A percentile compares a stretch with the other conserved stretches of the same genome.
phyloP scores from a whole-genome alignment of 306 rosid species.

The Castanea sativa region DNA sequence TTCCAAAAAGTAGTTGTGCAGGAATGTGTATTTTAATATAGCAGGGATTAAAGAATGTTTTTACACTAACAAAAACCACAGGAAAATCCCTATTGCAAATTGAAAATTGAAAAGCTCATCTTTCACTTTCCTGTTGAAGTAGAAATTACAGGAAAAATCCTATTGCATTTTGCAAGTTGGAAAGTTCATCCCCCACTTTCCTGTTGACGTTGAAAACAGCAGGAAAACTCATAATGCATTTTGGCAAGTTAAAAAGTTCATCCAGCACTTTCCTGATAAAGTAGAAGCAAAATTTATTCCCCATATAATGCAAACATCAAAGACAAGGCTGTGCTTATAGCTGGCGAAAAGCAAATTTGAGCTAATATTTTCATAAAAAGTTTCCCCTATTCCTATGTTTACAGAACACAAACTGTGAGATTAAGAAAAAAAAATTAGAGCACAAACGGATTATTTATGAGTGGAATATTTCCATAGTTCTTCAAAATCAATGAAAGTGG shows the following conservation, averaged over 20 bases:
- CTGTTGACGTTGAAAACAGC: too few relatives aligned
- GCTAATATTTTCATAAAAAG: background rate
- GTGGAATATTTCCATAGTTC: too few relatives aligned
- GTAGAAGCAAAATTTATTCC: too few relatives aligned
- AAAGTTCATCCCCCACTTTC: too few relatives aligned
- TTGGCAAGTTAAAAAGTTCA: too few relatives aligned
- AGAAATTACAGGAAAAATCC: background rate
- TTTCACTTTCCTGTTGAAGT: background rate
- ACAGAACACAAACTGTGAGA: background rate
- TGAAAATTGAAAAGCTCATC: background rate
- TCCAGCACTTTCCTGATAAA: too few relatives aligned
- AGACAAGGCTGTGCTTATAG: background rate
- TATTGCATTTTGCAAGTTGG: too few relatives aligned
- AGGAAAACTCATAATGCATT: too few relatives aligned
- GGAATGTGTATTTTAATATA: too few relatives aligned
- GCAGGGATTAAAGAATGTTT: background rate
- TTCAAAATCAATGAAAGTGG: too few relatives aligned
- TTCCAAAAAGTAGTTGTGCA: too few relatives aligned
- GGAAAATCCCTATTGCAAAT: background rate
- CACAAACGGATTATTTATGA: background rate
- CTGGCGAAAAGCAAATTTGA: background rate
- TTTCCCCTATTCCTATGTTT: background rate
- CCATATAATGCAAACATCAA: background rate
- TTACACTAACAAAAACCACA: background rate
- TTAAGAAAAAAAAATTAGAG: background rate